Conservation (phyloP, 1,284 basidiomycete genomes). For the Moesziomyces sp. region DNA sequence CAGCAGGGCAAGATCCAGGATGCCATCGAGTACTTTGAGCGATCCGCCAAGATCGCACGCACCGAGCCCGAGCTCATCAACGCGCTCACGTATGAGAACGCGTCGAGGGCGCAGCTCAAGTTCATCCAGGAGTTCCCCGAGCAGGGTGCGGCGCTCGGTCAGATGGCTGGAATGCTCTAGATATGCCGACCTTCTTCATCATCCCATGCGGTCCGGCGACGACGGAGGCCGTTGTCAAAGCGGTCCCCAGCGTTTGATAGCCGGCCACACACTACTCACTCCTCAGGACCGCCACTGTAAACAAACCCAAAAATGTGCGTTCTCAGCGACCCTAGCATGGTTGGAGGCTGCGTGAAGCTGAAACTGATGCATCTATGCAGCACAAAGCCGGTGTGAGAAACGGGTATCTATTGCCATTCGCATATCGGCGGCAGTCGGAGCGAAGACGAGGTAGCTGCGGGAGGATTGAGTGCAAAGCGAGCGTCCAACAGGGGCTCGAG, state of each 20-base stretch:
- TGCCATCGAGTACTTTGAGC: conserved; percentile 87
- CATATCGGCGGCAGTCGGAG: not conserved
- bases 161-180: conserved; percentile 59
- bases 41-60: conserved; percentile 85
- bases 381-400: too few relatives aligned
- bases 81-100: conserved; percentile 85
- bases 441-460: too few relatives aligned
- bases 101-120: conserved; percentile 59
- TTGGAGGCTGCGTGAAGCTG: not conserved
- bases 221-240: too few relatives aligned
- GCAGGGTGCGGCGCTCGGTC: conserved; percentile 58
- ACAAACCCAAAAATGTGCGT: not conserved
- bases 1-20: conserved; percentile 90
- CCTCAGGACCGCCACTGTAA: not conserved
- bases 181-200: not conserved
- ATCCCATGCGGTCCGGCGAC: not conserved
- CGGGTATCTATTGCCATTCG: too few relatives aligned
- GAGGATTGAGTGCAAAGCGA: not conserved
- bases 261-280: not conserved
- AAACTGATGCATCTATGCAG: too few relatives aligned
- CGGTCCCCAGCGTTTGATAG: not conserved
- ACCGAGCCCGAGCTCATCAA: conserved; percentile 90
- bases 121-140: conserved; percentile 66
- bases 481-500: not conserved
- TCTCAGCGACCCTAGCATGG: not conserved